phyloP scores from a whole-genome alignment of 1,284 basidiomycete species.

The Ustilago shanxiensis region DNA sequence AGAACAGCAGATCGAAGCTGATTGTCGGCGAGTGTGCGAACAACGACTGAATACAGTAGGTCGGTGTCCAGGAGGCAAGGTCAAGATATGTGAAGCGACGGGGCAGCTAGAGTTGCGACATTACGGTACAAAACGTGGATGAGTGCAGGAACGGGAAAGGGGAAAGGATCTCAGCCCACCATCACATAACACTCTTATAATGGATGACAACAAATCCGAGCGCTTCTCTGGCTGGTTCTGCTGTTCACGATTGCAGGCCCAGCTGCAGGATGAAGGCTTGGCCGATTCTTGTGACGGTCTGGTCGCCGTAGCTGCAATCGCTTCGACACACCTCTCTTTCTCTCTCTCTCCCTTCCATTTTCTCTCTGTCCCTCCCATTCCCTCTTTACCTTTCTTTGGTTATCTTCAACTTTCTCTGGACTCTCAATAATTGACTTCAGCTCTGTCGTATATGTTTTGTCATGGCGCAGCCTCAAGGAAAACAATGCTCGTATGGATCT shows the following conservation, averaged over 20 bases:
- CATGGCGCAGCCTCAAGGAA: too few species aligned
- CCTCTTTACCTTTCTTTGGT: not conserved
- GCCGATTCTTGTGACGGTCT: not conserved
- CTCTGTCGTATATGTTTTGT: too few species aligned
- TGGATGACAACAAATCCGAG: not conserved
- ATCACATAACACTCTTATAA: not conserved
- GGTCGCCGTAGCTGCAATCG: not conserved
- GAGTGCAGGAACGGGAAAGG: not conserved
- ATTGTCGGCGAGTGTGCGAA: not conserved
- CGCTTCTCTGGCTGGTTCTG: not conserved
- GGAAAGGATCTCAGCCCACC: not conserved
- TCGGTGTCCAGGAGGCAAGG: not conserved
- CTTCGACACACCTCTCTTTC: not conserved
- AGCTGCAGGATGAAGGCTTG: constrained; percentile 1
- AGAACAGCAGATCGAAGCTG: not conserved
- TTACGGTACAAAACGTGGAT: not conserved
- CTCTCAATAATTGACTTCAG: not conserved
- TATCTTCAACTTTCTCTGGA: not conserved
- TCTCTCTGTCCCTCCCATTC: not conserved
- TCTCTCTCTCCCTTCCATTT: not conserved
- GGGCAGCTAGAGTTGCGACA: not conserved
- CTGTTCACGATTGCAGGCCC: not conserved
- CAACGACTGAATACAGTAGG: not conserved
- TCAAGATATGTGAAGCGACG: not conserved
- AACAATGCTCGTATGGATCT: too few species aligned